These are phyloP conservation scores for Elsinoe arachidis DNA, from an alignment of 2,329 filamentous ascomycete genomes.

Conservation along the genomic window DNA sequence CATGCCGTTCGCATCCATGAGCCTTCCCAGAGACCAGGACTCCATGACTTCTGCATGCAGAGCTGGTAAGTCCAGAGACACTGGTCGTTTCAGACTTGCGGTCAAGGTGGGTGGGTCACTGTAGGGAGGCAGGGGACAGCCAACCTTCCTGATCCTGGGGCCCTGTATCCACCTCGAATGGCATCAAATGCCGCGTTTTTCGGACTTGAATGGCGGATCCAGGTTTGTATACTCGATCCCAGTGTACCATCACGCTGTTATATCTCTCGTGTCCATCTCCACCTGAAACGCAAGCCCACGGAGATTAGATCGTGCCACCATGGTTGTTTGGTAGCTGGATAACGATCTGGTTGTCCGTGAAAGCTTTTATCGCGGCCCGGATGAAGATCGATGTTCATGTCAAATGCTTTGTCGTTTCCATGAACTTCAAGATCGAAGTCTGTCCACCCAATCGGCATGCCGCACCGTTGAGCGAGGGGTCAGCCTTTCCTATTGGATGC, in stretches of 20 bases:
- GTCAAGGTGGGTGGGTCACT: not conserved
- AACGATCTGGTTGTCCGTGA: not conserved
- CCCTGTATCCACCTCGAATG: too few species aligned
- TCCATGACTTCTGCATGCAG: not conserved
- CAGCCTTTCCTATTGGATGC: not conserved
- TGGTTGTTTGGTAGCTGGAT: not conserved
- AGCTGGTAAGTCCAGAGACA: not conserved
- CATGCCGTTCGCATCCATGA: not conserved
- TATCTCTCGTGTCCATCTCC: not conserved
- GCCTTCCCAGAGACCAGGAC: not conserved
- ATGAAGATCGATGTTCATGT: not conserved
- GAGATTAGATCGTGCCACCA: not conserved
- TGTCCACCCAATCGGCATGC: not conserved
- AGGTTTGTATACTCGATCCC: not conserved
- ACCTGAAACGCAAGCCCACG: not conserved
- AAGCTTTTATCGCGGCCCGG: not conserved
- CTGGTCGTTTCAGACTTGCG: not conserved
- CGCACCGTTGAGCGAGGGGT: not conserved
- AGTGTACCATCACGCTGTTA: not conserved
- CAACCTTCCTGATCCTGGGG: not conserved
- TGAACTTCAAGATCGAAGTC: not conserved
- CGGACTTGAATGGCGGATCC: not conserved
- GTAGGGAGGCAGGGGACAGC: not conserved
- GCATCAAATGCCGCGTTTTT: too few species aligned
- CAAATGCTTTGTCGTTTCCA: conserved; percentile 3